These are phyloP conservation scores for Cryoendolithus antarcticus DNA, from an alignment of 2,329 filamentous ascomycete species.

Conservation along the genomic window DNA sequence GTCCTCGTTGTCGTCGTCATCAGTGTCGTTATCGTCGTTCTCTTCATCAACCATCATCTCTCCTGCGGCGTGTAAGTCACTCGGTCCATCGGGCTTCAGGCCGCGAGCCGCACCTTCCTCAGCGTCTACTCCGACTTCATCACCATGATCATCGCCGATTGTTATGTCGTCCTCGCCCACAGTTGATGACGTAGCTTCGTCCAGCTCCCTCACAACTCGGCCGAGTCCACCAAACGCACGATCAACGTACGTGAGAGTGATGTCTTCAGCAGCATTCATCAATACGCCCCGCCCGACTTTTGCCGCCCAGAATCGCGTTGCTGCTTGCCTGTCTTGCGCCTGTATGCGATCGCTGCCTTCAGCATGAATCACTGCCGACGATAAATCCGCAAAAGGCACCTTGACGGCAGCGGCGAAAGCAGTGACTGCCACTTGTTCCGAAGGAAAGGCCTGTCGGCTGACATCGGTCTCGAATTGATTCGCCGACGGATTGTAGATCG, in stretches of 20 bases:
- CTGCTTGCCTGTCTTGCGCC: constrained; percentile 32
- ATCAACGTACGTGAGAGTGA: constrained; percentile 47
- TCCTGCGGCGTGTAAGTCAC: no score
- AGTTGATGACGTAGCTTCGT: constrained; percentile 7
- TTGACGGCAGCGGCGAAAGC: constrained; percentile 44
- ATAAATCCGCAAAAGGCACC: constrained; percentile 40
- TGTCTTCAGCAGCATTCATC: constrained; percentile 42
- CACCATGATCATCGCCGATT: constrained; percentile 4
- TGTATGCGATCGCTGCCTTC: constrained; percentile 12
- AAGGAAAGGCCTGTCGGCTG: constrained; percentile 38
- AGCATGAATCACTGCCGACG: constrained; percentile 21
- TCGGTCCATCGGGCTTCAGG: no score
- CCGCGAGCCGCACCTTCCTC: neutral
- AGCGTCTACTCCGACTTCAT: constrained; percentile 8
- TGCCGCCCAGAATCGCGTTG: constrained; percentile 45
- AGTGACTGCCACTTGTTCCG: constrained; percentile 42
- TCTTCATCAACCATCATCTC: no score
- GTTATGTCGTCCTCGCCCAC: constrained; percentile 11
- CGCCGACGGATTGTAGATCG: constrained; percentile 44
- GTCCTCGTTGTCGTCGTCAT: constrained; percentile 12
- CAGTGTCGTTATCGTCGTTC: constrained; percentile 18
- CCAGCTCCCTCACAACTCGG: constrained; percentile 19
- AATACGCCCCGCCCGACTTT: constrained; percentile 48
- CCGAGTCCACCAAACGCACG: constrained; percentile 50
- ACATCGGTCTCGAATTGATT: constrained; percentile 47